Percentiles rank a stretch among this genome's conserved stretches.
Conservation (phyloP, 2,329 filamentous ascomycete species). For the Arthrobotrys pseudoclavata region DNA sequence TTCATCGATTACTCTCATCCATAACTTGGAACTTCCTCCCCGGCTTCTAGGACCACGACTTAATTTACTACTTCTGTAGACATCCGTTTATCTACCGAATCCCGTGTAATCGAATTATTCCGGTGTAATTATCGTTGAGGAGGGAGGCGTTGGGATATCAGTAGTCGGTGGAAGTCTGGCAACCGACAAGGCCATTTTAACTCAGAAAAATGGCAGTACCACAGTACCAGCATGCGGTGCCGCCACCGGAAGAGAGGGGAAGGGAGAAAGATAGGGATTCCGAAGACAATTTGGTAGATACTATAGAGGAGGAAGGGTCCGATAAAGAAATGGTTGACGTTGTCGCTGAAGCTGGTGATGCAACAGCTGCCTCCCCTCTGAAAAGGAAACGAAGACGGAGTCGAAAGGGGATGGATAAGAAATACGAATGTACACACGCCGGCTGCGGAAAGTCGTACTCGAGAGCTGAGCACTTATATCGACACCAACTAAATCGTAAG, state of each 20-base stretch:
- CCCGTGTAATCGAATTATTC: slow-evolving; percentile 30
- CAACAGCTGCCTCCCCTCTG: slow-evolving; percentile 33
- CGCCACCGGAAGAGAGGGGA: slow-evolving; percentile 51
- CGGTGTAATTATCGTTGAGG: slow-evolving; percentile 29
- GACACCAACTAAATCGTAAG: slow-evolving; percentile 92
- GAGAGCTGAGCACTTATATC: slow-evolving; percentile 93
- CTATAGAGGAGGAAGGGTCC: slow-evolving; percentile 51
- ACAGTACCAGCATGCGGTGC: slow-evolving; percentile 55
- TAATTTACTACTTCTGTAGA: slow-evolving; percentile 13
- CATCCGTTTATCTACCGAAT: slow-evolving; percentile 8
- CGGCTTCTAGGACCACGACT: slow-evolving; percentile 4
- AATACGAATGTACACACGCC: slow-evolving; percentile 84
- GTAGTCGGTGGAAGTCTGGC: slow-evolving; percentile 34
- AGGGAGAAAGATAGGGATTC: slow-evolving; percentile 58
- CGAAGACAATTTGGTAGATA: slow-evolving; percentile 48
- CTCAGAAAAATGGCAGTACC: slow-evolving; percentile 51
- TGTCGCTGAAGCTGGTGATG: slow-evolving; percentile 37
- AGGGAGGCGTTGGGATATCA: slow-evolving; percentile 38
- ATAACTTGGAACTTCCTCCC: slow-evolving; percentile 28
- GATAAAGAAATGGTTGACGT: slow-evolving; percentile 58
- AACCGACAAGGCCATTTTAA: slow-evolving; percentile 16
- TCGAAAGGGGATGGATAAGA: slow-evolving; percentile 83
- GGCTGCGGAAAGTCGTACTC: slow-evolving; percentile 97
- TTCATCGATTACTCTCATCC: neutral
- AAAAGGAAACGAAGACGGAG: slow-evolving; percentile 75